These are phyloP conservation scores for Penicillium maclennaniae DNA, from an alignment of 495 filamentous ascomycete species.

Conservation along the genomic window DNA sequence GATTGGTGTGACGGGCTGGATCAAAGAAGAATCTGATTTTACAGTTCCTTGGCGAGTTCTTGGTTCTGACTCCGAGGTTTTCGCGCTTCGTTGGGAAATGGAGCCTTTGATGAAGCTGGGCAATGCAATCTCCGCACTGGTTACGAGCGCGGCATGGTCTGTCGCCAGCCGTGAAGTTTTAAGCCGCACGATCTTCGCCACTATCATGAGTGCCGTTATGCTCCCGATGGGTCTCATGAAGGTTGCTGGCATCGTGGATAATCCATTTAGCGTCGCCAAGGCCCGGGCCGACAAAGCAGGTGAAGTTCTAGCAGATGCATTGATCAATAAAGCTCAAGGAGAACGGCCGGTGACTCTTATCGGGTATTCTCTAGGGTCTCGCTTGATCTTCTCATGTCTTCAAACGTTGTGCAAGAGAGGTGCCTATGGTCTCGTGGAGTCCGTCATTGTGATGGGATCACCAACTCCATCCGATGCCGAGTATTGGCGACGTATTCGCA, in stretches of 20 bases:
- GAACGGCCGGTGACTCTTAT: constrained; percentile 84
- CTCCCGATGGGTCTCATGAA: constrained; percentile 80
- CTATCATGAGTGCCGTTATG: constrained; percentile 62
- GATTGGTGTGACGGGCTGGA: constrained; percentile 79
- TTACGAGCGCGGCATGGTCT: constrained; percentile 73
- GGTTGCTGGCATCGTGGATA: constrained; percentile 77
- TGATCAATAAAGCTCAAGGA: constrained; percentile 84
- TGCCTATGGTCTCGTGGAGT: constrained; percentile 84
- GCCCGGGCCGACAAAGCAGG: constrained; percentile 84
- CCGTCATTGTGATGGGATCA: constrained; percentile 76
- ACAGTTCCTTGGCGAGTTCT: constrained; percentile 72
- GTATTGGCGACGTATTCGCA: constrained; percentile 66
- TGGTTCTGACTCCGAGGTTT: constrained; percentile 66
- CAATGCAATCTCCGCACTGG: constrained; percentile 64
- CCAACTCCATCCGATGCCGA: constrained; percentile 64
- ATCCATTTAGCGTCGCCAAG: constrained; percentile 82
- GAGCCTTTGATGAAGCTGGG: constrained; percentile 75
- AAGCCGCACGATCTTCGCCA: constrained; percentile 71
- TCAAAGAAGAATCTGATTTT: constrained; percentile 66
- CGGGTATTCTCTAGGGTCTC: constrained; percentile 87
- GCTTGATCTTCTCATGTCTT: constrained; percentile 81
- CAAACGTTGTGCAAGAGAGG: constrained; percentile 67
- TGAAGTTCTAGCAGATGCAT: constrained; percentile 74
- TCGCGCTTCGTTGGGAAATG: constrained; percentile 81
- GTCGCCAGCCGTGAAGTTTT: constrained; percentile 74